These are phyloP conservation scores for Alternaria arbusti DNA, from an alignment of 2,329 filamentous ascomycete genomes.

Conservation along the genomic window DNA sequence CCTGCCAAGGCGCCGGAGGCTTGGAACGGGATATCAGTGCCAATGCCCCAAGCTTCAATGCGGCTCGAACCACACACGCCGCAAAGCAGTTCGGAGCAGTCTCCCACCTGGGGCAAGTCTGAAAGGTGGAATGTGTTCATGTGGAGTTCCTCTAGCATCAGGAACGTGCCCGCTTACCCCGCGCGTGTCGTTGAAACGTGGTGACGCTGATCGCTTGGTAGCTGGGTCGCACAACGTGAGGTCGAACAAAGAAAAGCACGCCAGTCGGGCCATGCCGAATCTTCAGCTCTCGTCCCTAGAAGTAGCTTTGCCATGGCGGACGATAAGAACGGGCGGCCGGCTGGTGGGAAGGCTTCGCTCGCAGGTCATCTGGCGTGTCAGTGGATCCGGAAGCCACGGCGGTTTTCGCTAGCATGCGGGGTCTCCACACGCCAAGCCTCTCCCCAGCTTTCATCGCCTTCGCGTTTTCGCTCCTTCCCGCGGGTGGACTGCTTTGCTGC, in stretches of 20 bases:
- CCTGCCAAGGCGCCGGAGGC: slow-evolving; percentile 11
- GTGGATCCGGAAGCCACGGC: slow-evolving; percentile 17
- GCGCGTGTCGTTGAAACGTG: slow-evolving; percentile 6
- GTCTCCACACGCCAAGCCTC: slow-evolving; percentile 38
- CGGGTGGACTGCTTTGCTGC: slow-evolving; percentile 1
- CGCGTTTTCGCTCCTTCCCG: slow-evolving; percentile 15
- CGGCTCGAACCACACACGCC: slow-evolving; percentile 6
- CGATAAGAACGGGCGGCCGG: slow-evolving; percentile 13
- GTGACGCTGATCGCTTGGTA: slow-evolving; percentile 8
- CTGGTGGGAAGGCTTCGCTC: slow-evolving; percentile 5
- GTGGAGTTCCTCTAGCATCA: neutral
- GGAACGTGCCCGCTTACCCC: slow-evolving; percentile 6
- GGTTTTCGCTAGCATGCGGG: slow-evolving; percentile 28
- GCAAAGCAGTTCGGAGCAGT: slow-evolving; percentile 6
- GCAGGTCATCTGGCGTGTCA: slow-evolving; percentile 18
- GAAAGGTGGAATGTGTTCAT: neutral
- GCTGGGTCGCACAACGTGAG: slow-evolving; percentile 6
- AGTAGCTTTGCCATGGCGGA: slow-evolving; percentile 7
- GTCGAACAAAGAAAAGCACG: slow-evolving; percentile 13
- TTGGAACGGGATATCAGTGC: slow-evolving; percentile 5
- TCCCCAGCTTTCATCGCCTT: slow-evolving; percentile 26
- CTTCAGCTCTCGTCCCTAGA: slow-evolving; percentile 8
- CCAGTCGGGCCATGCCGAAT: slow-evolving; percentile 4
- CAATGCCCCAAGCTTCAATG: slow-evolving; percentile 6
- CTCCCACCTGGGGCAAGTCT: slow-evolving; percentile 7